Base-by-base conservation (phyloP, 768 basidiomycete genomes). In the Lactifluus echinatus region DNA sequence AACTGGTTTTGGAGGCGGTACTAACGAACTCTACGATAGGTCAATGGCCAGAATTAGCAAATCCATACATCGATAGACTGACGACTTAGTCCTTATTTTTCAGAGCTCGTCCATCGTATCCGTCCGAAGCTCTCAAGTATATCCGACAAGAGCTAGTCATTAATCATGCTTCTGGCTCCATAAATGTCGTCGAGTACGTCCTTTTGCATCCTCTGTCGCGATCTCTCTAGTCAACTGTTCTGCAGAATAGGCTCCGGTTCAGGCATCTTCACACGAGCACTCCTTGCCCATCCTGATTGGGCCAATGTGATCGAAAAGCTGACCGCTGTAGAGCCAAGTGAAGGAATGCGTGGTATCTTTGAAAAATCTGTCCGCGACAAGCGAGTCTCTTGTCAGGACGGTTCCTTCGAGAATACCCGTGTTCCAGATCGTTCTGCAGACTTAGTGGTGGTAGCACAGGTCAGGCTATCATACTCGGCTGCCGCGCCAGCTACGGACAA, bases 61-160 rank as follows among this genome's bases (percentile, higher is more conserved):
- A 1, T 31, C 2, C 19, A 3, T 17, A 40, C 5, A 3, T 29
- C 47, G 23, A 23, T 42, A 12, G 4, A 12, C 39, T n/a, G 17
- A n/a, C 6, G 24, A 24, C 15, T 40, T 33, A 26, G 46, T 54
- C 29, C n/a, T 24, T 29, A 45, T 5, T 49, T 53, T 50, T 53
- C 64, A 91, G 90, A 37, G 85, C 78, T 0, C 82, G 94, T 2
- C 94, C 94, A 0, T 84, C 89, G 0, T 96, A 95, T 69, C 91
- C 87, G 44, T 63, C 77, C 1, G 69, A 71, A 42, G 82, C 84
- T 1, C 68, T 94, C 11, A 68, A 75, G 0, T 77, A 80, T 59
- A 84, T 97, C 58, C 80, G 79, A 15, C 66, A 74, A 21, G 70
- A 76, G 8, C 64, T 82, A 15, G 66, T 70, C 12, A 60, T 65